Base-by-base conservation (phyloP, 2,329 filamentous ascomycete species). In the Fusarium heterosporum region DNA sequence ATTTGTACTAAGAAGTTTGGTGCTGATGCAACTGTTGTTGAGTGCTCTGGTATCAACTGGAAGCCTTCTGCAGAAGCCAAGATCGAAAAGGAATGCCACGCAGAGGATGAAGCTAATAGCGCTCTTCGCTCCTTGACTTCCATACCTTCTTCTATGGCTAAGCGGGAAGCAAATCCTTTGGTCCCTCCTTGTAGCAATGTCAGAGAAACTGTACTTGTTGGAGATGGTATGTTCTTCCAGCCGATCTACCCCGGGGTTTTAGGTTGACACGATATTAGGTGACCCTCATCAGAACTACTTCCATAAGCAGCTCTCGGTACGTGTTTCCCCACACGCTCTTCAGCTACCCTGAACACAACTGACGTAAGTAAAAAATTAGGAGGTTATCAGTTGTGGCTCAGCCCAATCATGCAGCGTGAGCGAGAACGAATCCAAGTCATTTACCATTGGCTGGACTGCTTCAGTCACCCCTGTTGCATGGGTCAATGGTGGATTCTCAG, bases 221-320 rank as follows among this genome's bases (percentile, higher is more conserved):
- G 43, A 3, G 43, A 39, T 50, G 51, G 51, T 53, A 28, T 4
- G 29, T 1, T 22, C 7, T n/a, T 11, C 17, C 22, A 22, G 22
- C 6, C 22, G 22, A 22, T 40, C 1, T 16, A 1, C 3, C 2
- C 17, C 13, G 22, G 17, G 0, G 0, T 28, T 22, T 8, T 16
- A 13, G 40, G 16, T 19, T 36, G 12, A 19, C 22, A 22, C 28
- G n/a, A 14, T 2, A 14, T 34, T 1, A 53, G 41, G 41, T 10
- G 6, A 54, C 0, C 51, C 51, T 14, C 43, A 54, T 34, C 51
- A 54, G 17, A 50, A 54, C 34, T 54, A 54, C 19, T 54, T 54
- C 43, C 51, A 49, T 7, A 54, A 54, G 9, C 51, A 54, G 16
- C 51, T 54, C 25, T 54, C 51, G 5, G 38, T 22, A 40, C 17